Base-by-base conservation (phyloP, 2,329 filamentous ascomycete species). In the Trichoderma sp. region DNA sequence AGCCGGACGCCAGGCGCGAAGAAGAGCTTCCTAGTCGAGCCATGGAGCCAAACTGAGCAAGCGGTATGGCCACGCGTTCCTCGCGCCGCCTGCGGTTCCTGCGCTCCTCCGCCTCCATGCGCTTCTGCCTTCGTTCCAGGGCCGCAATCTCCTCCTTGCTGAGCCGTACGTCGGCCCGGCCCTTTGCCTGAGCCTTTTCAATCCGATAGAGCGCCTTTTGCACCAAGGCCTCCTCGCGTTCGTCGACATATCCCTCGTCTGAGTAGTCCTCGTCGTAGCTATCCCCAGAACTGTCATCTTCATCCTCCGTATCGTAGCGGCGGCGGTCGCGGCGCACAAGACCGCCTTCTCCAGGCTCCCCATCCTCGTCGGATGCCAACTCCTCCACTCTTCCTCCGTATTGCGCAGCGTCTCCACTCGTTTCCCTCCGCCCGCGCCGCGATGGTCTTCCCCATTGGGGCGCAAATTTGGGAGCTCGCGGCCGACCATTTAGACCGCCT, bases 401-500 rank as follows among this genome's bases (percentile, higher is more conserved):
- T 65, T 74, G 75, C 76, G 78, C 77, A 75, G 75, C 74, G 68
- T 78, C 77, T 71, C 76, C 83, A 72, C 82, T 79, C 74, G 81
- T 80, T 79, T 81, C 86, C 83, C 85, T 87, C 84, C 86, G 84
- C 81, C 84, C 87, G 85, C 88, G 90, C 90, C 92, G 90, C 86
- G 92, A 91, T 95, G 93, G 92, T 97, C 94, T 97, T 97, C 93
- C 94, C 94, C 91, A 93, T 87, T 84, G 89, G 91, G 93, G 93
- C 93, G 90, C 89, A 85, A 80, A 82, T 88, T 89, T 85, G 86
- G 93, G 94, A 97, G 93, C 90, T 95, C 90, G 95, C 95, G 94
- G 94, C 92, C 94, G 95, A 98, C 93, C 93, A 96, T 86, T 89
- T 98, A 99, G 91, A 99, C 95, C 93, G 95, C 94, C 94, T 99